Evolutionary conservation across 2,329 filamentous ascomycete genomes (phyloP), one percentile per base, ranked within the genome.

Genomic region (Bipolaris oryzae): DNA sequence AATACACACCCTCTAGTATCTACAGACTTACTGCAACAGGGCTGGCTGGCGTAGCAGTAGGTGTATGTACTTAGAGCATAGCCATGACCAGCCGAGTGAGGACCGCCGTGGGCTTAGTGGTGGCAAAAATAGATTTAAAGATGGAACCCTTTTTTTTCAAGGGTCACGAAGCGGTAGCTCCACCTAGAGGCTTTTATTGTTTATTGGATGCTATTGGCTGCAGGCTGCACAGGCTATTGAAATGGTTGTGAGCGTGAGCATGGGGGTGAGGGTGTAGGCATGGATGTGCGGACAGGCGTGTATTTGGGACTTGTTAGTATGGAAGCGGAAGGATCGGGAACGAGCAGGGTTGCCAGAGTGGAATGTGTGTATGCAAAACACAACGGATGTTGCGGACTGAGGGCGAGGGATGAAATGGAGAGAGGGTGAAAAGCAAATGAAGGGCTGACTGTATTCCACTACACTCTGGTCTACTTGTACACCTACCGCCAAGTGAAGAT

Each of bases 191-290:
- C 45, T 28, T 21, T 28, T n/a, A 28, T 23, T 28, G 23, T 15
- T 25, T 21, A 28, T 10, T 38, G 33, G 37, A 49, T 31, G 42
- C 34, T 37, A 53, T 53, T 53, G 20, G 55, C 41, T 43, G 56
- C 55, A 58, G 21, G 51, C 55, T 56, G 53, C 53, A 56, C 49
- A 42, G 28, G 57, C 61, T 62, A 64, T 64, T 42, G 59, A 57
- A 64, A 51, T 62, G 7, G 28, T 31, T 31, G 28, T 31, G 38
- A 23, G 38, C 6, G 11, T 13, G 20, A 41, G 38, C 18, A 13
- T 25, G 6, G 5, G 7, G 25, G 21, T 15, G 21, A 42, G 21
- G 11, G 5, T 25, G 21, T 41, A 23, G 3, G 38, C 23, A n/a
- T 9, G 20, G 20, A 23, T 41, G 23, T 10, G 15, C 5, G 20